Conservation (phyloP, 179 eudicot species). For the Silene noctiflora region DNA sequence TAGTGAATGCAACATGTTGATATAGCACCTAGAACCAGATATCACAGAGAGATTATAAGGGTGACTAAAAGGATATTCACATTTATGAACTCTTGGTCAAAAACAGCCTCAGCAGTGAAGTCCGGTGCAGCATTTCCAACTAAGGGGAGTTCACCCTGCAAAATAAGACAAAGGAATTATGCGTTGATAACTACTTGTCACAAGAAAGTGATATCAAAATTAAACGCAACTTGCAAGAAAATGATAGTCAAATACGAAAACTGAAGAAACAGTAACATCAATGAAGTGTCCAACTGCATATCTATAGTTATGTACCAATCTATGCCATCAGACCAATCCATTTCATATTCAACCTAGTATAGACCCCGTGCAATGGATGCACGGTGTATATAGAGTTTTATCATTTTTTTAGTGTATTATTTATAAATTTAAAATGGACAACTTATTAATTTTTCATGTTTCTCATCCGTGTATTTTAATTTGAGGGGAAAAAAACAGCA, state of each 20-base stretch:
- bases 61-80: slow-evolving; percentile 30
- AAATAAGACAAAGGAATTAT: slow-evolving; percentile 3
- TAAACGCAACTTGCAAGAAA: not conserved
- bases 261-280: not conserved
- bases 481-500: too few species aligned
- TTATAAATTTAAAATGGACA: too few species aligned
- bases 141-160: slow-evolving; percentile 66
- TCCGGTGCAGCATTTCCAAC: slow-evolving; percentile 93
- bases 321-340: not conserved
- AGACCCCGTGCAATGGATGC: too few species aligned
- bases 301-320: not conserved
- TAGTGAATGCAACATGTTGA: not conserved
- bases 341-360: not conserved
- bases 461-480: too few species aligned
- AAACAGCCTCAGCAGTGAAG: slow-evolving; percentile 95
- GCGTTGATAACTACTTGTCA: not conserved
- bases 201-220: not conserved
- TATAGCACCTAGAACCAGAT: not conserved
- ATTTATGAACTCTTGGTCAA: slow-evolving; percentile 92
- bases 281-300: not conserved
- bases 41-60: not conserved
- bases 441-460: too few species aligned
- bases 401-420: too few species aligned
- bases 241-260: not conserved
- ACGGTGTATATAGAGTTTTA: too few species aligned